phyloP scores from a whole-genome alignment of 768 basidiomycete species.

The Gloeophyllum trabeum region DNA sequence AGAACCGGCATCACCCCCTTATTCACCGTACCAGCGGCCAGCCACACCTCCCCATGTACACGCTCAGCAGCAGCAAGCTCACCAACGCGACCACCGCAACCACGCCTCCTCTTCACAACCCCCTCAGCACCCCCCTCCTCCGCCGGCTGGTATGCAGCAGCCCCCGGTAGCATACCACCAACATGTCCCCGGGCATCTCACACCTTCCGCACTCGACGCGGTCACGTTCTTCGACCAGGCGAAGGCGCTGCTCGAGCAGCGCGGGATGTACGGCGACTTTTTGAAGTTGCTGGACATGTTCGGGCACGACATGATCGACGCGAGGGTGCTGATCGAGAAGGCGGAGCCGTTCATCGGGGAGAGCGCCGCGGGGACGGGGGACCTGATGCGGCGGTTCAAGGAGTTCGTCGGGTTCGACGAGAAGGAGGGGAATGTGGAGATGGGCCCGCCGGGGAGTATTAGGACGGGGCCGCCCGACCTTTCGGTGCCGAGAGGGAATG shows the following conservation, averaged over 20 bases:
- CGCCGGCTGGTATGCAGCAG: slow-evolving; percentile 16
- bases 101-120: no score
- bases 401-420: slow-evolving; percentile 77
- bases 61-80: slow-evolving; percentile 11
- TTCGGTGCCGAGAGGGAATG: slow-evolving; percentile 66
- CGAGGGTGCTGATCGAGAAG: slow-evolving; percentile 69
- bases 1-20: slow-evolving; percentile 39
- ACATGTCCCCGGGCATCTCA: no score
- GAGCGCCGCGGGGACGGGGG: no score
- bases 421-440: slow-evolving; percentile 42
- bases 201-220: slow-evolving; percentile 56
- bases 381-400: slow-evolving; percentile 77
- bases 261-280: slow-evolving; percentile 85
- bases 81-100: no score
- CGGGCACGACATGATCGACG: slow-evolving; percentile 85
- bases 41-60: slow-evolving; percentile 21
- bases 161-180: no score
- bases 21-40: slow-evolving; percentile 28
- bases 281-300: slow-evolving; percentile 87
- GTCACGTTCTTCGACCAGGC: slow-evolving; percentile 92
- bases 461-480: slow-evolving; percentile 69
- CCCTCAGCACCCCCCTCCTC: no score
- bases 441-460: slow-evolving; percentile 70
- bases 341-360: slow-evolving; percentile 78
- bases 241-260: slow-evolving; percentile 65